phyloP scores from a whole-genome alignment of 768 basidiomycete species.

The Termitomyces sp. region DNA sequence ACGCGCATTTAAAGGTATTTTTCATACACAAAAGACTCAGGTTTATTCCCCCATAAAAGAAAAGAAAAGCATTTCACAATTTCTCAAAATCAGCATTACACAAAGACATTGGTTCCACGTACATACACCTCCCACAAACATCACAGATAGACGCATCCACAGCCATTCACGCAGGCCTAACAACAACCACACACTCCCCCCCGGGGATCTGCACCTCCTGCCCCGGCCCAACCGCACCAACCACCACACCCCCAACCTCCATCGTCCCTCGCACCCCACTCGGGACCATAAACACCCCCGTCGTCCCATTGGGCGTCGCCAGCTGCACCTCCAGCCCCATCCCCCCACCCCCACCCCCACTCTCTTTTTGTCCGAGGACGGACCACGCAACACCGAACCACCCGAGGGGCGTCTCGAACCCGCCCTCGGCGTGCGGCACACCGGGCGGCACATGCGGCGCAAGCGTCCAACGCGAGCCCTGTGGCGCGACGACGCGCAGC shows the following conservation, averaged over 20 bases:
- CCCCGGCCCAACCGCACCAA: slow-evolving; percentile 7
- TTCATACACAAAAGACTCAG: too few species aligned
- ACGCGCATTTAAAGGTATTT: too few species aligned
- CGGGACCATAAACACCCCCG: slow-evolving; percentile 16
- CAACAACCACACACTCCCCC: neutral
- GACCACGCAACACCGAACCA: slow-evolving; percentile 46
- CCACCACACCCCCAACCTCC: slow-evolving; percentile 15
- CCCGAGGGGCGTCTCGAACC: slow-evolving; percentile 47
- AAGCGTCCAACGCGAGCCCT: slow-evolving; percentile 43
- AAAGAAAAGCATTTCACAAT: too few species aligned
- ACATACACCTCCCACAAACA: too few species aligned
- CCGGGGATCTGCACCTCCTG: slow-evolving; percentile 6
- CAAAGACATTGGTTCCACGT: too few species aligned
- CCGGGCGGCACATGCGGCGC: slow-evolving; percentile 28
- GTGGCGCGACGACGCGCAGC: slow-evolving; percentile 39
- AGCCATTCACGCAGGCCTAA: neutral
- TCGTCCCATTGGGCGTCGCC: slow-evolving; percentile 23
- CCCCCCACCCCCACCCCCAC: too few species aligned
- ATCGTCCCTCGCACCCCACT: slow-evolving; percentile 24
- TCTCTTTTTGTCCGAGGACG: neutral
- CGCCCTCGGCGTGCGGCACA: slow-evolving; percentile 32
- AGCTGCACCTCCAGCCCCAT: slow-evolving; percentile 17
- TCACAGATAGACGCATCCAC: too few species aligned
- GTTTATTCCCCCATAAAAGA: too few species aligned
- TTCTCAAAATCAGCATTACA: too few species aligned